Base-by-base conservation (phyloP, 331 rosid species). In the Quercus phellos region DNA sequence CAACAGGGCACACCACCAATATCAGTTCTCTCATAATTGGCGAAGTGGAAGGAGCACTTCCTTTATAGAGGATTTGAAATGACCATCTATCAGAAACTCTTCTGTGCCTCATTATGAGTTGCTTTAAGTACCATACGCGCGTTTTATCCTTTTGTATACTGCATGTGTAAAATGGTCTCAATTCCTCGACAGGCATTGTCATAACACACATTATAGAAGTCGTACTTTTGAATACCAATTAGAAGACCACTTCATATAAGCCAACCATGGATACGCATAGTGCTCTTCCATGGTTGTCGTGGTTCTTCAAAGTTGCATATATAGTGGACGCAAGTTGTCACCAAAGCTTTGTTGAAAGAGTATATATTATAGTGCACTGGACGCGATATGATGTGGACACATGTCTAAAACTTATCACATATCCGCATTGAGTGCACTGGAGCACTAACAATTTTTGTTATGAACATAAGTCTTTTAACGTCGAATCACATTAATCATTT, bases 21-120 rank as follows among this genome's bases (percentile, higher is more conserved):
- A 75, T 19, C 8, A 69, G 30, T 11, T 14, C 61, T 27, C 53
- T n/a, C 4, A 55, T 22, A 78, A 78, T 77, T 83, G 86, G 81
- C 71, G 60, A 71, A 83, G 84, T 83, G 82, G 87, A 56, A 75
- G 38, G 24, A 55, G 78, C 87, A 83, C 87, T 78, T 73, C 3
- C 51, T n/a, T 21, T 51, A 3, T 17, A 17, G 58, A 55, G 79
- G 35, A 55, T 55, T 51, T 29, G 60, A 21, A 46, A 60, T 32
- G 51, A 29, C 59, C 70, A 77, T 69, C 70, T 70, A n/a, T 42
- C 2, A 54, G 21, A 38, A 51, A 32, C 17, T 42, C 74, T 69
- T 42, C 5, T 14, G 18, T 24, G 55, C 74, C 34, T 68, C 32
- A 29, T 75, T 55, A 11, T 29, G 71, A 51, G 61, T 21, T 51